Base-by-base conservation (phyloP, 129 eudicot species). In the Escallonia rubra region DNA sequence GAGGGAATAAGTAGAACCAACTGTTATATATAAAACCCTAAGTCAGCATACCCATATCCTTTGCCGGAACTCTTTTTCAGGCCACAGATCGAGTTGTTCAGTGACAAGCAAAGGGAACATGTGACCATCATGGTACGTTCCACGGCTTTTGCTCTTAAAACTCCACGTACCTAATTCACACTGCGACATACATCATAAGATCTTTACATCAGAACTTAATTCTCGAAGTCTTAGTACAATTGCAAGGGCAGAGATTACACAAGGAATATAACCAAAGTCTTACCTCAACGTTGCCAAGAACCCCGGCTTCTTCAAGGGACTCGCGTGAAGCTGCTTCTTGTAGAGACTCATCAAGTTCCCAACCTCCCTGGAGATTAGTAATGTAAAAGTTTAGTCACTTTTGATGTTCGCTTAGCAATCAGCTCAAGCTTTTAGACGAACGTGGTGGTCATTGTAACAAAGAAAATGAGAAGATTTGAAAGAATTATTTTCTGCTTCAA, bases 261-360 rank as follows among this genome's bases (percentile, higher is more conserved):
- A 23, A 23, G 34, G 34, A 23, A 23, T 23, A 23, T 57, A 13
- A 67, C 9, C 16, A 8, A 47, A 50, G 15, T 40, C 74, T 41
- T 42, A 87, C 96, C 93, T 90, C 74, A 39, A 90, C 82, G 15
- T 60, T 56, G 50, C 96, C 95, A 48, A 90, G 79, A 64, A 90
- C 96, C 9, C 96, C 96, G 5, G 96, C 96, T 77, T 90, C 96
- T 80, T 90, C 96, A 51, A 79, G 81, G 57, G 88, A 75, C 72
- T 90, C 96, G 1, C 96, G 74, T 7, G 73, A 79, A 74, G 88
- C 96, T 5, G 96, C 96, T 83, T 79, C 95, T 81, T 86, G 84
- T 0, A 81, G 80, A 0, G 96, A 86, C 74, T 90, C 96, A 79
- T 90, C 96, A 48, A 81, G 72, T 63, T 90, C 96, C 96, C 96